phyloP scores from a whole-genome alignment of 2,329 filamentous ascomycete species.

The Lasiodiplodia gonubiensis region DNA sequence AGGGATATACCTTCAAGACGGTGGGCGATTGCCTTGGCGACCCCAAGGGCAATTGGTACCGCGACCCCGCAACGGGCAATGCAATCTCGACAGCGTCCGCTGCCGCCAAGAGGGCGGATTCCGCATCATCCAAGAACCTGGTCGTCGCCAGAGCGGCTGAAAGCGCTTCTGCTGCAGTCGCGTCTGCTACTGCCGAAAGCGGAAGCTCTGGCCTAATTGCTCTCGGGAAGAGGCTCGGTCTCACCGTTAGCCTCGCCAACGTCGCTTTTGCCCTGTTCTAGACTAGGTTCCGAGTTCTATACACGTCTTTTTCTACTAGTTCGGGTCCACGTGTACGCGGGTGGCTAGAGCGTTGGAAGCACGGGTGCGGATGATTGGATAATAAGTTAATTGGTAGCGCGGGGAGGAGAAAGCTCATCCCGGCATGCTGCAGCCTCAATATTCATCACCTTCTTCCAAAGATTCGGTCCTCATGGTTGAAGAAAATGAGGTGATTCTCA shows the following conservation, averaged over 20 bases:
- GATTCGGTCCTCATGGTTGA: background rate
- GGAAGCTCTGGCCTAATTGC: slow-evolving; percentile 6
- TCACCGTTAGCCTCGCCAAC: slow-evolving; percentile 1
- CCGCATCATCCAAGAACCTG: background rate
- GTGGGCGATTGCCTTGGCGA: slow-evolving; percentile 65
- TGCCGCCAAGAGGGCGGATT: background rate
- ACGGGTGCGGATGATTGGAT: background rate
- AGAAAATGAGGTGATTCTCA: background rate
- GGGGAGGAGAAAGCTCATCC: background rate
- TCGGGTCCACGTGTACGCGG: background rate
- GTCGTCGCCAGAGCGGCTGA: background rate
- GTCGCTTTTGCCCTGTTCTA: background rate
- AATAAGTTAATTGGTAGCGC: background rate
- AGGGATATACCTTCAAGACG: slow-evolving; percentile 51
- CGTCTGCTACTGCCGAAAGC: slow-evolving; percentile 8
- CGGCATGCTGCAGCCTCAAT: background rate
- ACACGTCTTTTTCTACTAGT: background rate
- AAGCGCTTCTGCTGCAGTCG: background rate
- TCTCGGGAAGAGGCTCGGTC: background rate
- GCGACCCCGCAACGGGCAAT: slow-evolving; percentile 31
- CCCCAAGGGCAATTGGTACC: slow-evolving; percentile 59
- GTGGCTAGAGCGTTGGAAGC: background rate
- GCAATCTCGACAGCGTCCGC: background rate
- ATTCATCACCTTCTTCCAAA: background rate
- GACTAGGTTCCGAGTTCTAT: background rate